These are phyloP conservation scores for Hypomontagnella monticulosa DNA, from an alignment of 495 filamentous ascomycete species.

Conservation along the genomic window DNA sequence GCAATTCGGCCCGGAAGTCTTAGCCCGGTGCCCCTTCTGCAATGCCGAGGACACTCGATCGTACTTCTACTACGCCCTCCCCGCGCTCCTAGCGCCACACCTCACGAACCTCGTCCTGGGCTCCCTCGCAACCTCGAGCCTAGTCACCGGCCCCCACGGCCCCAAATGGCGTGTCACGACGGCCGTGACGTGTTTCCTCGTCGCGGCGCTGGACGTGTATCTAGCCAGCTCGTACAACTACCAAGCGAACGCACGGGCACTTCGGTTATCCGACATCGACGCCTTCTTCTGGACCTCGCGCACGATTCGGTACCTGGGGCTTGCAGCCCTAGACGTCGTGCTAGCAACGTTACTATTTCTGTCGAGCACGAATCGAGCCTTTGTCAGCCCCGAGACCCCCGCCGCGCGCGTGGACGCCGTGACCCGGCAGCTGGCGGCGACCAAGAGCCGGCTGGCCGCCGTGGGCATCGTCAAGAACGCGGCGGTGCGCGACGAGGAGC, in stretches of 20 bases:
- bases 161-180: slow-evolving; percentile 75
- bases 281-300: slow-evolving; percentile 75
- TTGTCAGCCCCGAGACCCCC: slow-evolving; percentile 54
- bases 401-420: slow-evolving; percentile 60
- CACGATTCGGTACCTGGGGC: slow-evolving; percentile 63
- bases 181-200: slow-evolving; percentile 66
- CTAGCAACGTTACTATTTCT: slow-evolving; percentile 74
- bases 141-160: slow-evolving; percentile 64
- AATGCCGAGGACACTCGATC: slow-evolving; percentile 71
- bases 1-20: slow-evolving; percentile 75
- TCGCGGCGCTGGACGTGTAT: slow-evolving; percentile 74
- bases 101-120: slow-evolving; percentile 76
- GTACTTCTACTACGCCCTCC: slow-evolving; percentile 85
- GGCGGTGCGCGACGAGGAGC: slow-evolving; percentile 59
- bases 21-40: slow-evolving; percentile 85
- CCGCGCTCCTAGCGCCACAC: slow-evolving; percentile 77
- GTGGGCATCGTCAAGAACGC: slow-evolving; percentile 66
- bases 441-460: slow-evolving; percentile 59
- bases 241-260: slow-evolving; percentile 64
- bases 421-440: slow-evolving; percentile 48
- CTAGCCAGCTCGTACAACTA: slow-evolving; percentile 66
- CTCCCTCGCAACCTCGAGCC: slow-evolving; percentile 66
- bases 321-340: slow-evolving; percentile 69
- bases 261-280: slow-evolving; percentile 66
- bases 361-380: slow-evolving; percentile 75